A percentile compares a stretch with the other conserved stretches of the same genome.
These are phyloP conservation scores for Podospora pseudocomata DNA, from an alignment of 495 filamentous ascomycete genomes.

Conservation along the genomic window DNA sequence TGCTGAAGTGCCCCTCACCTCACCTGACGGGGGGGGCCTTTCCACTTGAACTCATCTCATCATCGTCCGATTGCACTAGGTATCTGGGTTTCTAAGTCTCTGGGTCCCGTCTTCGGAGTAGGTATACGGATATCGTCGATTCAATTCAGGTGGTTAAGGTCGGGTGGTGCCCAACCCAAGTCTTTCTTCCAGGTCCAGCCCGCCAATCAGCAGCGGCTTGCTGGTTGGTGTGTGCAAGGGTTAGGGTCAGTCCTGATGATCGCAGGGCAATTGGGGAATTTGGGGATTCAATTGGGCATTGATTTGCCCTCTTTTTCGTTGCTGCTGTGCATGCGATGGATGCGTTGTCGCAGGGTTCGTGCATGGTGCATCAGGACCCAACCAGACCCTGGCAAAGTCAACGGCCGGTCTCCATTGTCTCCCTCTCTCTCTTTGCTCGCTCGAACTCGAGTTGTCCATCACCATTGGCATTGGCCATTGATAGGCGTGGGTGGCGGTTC, in stretches of 20 bases:
- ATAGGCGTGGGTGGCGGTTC: no score
- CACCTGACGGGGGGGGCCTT: not conserved
- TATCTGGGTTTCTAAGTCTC: no score
- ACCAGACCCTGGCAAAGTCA: not conserved
- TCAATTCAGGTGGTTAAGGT: no score
- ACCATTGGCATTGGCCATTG: no score
- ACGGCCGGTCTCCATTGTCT: not conserved
- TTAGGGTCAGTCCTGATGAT: not conserved
- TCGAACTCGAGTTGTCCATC: not conserved
- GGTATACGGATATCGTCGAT: no score
- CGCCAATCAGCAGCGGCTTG: not conserved
- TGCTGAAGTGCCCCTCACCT: not conserved
- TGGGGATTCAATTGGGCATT: not conserved
- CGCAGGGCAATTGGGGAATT: not conserved
- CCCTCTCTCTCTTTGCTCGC: not conserved
- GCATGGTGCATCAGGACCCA: conserved; percentile 6
- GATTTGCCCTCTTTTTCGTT: not conserved
- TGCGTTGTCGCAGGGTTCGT: conserved; percentile 5
- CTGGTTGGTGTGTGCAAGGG: not conserved
- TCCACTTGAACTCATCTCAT: not conserved
- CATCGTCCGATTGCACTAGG: not conserved
- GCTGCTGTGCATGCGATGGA: not conserved
- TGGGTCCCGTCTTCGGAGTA: no score
- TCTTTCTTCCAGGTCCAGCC: not conserved
- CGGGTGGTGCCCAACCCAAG: not conserved